Evolutionary conservation across 495 filamentous ascomycete species (phyloP).

Genomic region (Recurvomyces mirabilis): DNA sequence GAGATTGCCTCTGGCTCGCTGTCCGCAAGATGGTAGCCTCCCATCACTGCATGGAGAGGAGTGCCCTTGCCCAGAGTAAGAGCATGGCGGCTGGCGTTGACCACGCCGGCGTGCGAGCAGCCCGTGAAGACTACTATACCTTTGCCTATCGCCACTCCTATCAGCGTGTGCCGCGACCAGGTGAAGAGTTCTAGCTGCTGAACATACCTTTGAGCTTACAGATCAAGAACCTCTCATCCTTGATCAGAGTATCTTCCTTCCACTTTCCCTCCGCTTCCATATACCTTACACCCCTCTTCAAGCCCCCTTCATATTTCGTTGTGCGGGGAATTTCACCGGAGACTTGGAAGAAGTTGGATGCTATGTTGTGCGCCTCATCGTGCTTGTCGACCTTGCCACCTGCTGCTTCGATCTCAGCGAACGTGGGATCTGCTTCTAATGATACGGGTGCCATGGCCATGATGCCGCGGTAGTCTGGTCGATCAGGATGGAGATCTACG

Average conservation of each 20-base stretch:
- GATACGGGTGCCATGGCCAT: conserved; percentile 33
- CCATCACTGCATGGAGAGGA: conserved; percentile 47
- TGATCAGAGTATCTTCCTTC: conserved; percentile 44
- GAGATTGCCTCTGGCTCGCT: conserved; percentile 36
- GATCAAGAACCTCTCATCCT: conserved; percentile 49
- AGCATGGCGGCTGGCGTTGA: conserved; percentile 45
- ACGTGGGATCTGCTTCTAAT: conserved; percentile 47
- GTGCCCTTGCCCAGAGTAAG: conserved; percentile 31
- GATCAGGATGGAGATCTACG: conserved; percentile 45
- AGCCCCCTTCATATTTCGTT: conserved; percentile 44
- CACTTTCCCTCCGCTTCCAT: conserved; percentile 37
- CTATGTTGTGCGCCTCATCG: conserved; percentile 38
- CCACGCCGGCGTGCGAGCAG: conserved; percentile 51
- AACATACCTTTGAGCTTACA: conserved; percentile 45
- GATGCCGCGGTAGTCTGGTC: conserved; percentile 46
- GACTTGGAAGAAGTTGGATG: conserved; percentile 46
- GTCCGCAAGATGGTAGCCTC: conserved; percentile 50
- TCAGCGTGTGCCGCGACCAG: too few species aligned
- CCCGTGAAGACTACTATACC: conserved; percentile 52
- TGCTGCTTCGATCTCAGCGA: conserved; percentile 39
- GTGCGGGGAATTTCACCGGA: conserved; percentile 47
- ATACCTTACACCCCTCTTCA: conserved; percentile 40
- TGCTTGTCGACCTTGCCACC: conserved; percentile 39
- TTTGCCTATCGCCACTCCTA: conserved; percentile 26
- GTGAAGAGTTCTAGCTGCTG: too few species aligned